Evolutionary conservation across 495 filamentous ascomycete genomes (phyloP), one percentile per base, ranked within the genome.

Genomic region (Talaromyces wortmannii): DNA sequence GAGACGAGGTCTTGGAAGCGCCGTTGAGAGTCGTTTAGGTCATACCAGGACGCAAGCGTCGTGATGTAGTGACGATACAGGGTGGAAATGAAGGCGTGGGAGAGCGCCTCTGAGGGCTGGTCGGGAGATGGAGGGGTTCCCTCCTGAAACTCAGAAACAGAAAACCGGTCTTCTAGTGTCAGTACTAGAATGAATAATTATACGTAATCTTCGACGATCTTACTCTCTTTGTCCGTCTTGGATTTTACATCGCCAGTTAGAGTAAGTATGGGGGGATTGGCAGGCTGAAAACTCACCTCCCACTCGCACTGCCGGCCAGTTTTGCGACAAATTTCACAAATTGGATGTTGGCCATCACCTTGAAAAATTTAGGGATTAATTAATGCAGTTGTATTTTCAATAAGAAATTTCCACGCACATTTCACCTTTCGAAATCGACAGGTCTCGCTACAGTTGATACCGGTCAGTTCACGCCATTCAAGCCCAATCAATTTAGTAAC

Each of bases 31-130:
- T 70, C 68, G 47, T 67, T 67, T 0, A 72, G 63, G 57, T 72
- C 69, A 57, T 69, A 75, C 67, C 72, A 75, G 0, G 63, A 56
- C 7, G 69, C 67, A 8, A 71, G 55, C 45, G 52, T 33, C 7
- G 36, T 46, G 10, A 69, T 65, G 55, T 72, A 75, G 47, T 65
- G 56, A 10, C 60, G 63, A 40, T 70, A 71, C 33, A 67, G 50
- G 15, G 17, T 23, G 11, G 66, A 61, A 33, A 68, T 55, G 7
- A 58, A 45, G 7, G 49, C 36, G 33, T 67, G 40, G 29, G 64
- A 31, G 1, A 71, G 42, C 13, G 65, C 61, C 23, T 46, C 17
- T 30, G 57, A 51, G 16, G 66, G 69, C 16, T 53, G 7, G 4
- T 60, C 36, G 2, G 36, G 36, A 13, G 36, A 40, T 40, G 36